Evolutionary conservation across 192 early-diverging fungal genomes (phyloP).

Genomic region (Umbelopsis vinacea): DNA sequence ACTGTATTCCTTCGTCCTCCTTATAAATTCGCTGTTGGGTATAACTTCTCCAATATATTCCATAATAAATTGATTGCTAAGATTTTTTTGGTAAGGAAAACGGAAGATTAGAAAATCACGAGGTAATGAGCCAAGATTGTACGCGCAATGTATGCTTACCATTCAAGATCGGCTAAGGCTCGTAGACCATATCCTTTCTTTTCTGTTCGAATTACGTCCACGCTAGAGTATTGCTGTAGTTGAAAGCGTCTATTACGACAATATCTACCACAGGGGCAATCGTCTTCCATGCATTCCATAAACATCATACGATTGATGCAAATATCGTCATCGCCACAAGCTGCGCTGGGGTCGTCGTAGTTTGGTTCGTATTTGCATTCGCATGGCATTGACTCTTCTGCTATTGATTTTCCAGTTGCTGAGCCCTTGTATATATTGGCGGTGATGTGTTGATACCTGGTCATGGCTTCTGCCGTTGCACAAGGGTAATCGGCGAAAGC

Average conservation of each 20-base stretch:
- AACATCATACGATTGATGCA: constrained; percentile 94
- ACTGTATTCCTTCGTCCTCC: constrained; percentile 83
- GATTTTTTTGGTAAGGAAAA: neutral
- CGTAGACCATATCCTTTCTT: constrained; percentile 95
- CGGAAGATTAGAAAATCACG: neutral
- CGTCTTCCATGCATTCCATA: constrained; percentile 89
- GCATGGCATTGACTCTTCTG: constrained; percentile 77
- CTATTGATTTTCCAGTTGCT: constrained; percentile 69
- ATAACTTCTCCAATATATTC: constrained; percentile 99
- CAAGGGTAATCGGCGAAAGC: constrained; percentile 29
- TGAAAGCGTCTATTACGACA: constrained; percentile 95
- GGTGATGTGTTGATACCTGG: constrained; percentile 67
- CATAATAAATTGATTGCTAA: constrained; percentile 89
- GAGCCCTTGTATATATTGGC: constrained; percentile 72
- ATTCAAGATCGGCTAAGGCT: constrained; percentile 63
- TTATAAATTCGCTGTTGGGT: constrained; percentile 76
- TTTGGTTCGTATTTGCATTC: constrained; percentile 76
- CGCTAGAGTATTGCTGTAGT: constrained; percentile 78
- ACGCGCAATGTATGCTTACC: constrained; percentile 51
- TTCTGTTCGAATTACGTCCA: constrained; percentile 88
- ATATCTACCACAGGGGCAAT: constrained; percentile 85
- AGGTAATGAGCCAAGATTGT: constrained; percentile 15
- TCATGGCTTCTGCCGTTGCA: constrained; percentile 55
- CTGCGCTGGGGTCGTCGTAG: constrained; percentile 60
- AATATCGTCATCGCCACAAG: constrained; percentile 86